phyloP scores from a whole-genome alignment of 1,139 yeast genomes.

The Suzukiozyma palmioleophila region DNA sequence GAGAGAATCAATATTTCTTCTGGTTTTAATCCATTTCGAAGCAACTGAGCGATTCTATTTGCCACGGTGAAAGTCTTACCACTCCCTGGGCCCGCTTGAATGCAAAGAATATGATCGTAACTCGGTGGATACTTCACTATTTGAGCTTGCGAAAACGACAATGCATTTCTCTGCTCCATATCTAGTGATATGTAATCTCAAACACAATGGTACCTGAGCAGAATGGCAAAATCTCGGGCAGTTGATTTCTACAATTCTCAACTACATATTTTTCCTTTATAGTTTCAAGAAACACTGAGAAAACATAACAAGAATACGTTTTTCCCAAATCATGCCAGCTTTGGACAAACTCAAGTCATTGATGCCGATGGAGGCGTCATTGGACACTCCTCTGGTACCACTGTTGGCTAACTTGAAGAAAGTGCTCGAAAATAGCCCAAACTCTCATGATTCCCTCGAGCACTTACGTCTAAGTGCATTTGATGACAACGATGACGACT shows the following conservation, averaged over 20 bases:
- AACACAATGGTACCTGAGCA: too few relatives aligned
- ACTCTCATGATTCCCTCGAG: conserved; percentile 11
- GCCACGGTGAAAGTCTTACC: conserved; percentile 69
- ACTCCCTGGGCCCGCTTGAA: conserved; percentile 71
- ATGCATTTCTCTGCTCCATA: background rate
- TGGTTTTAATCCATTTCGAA: conserved; percentile 41
- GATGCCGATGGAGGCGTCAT: background rate
- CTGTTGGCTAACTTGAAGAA: conserved; percentile 4
- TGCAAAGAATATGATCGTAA: conserved; percentile 38
- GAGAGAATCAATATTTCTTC: conserved; percentile 58
- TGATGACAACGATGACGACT: conserved; percentile 3
- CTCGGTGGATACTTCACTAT: conserved; percentile 33
- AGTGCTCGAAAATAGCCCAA: background rate
- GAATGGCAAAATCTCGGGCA: too few relatives aligned
- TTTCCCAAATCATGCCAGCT: background rate
- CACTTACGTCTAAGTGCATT: conserved; percentile 15
- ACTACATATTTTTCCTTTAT: too few relatives aligned
- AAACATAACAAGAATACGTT: background rate
- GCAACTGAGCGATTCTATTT: conserved; percentile 46
- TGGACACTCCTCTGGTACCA: background rate
- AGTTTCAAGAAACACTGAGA: too few relatives aligned
- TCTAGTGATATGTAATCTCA: background rate
- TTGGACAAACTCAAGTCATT: conserved; percentile 1
- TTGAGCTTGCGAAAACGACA: conserved; percentile 24
- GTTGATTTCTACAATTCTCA: too few relatives aligned